Evolutionary conservation across 2,329 filamentous ascomycete genomes (phyloP).

Genomic region (Verticillium albo-atrum): DNA sequence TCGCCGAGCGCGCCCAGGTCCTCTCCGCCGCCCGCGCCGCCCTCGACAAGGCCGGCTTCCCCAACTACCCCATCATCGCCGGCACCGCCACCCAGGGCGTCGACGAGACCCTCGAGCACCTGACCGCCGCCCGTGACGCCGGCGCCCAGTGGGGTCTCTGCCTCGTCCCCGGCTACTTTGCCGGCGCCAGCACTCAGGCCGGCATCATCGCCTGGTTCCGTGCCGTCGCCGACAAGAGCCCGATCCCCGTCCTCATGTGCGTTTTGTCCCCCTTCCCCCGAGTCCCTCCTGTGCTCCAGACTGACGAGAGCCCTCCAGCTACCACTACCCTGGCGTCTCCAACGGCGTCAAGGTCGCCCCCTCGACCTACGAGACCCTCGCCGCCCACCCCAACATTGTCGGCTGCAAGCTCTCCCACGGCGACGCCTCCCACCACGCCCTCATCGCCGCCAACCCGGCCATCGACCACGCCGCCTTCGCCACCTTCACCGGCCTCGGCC

Average conservation of each 20-base stretch:
- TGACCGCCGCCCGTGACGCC: conserved; percentile 48
- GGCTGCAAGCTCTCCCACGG: conserved; percentile 67
- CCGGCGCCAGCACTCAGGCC: conserved; percentile 46
- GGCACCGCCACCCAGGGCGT: conserved; percentile 59
- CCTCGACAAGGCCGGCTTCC: conserved; percentile 50
- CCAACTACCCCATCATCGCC: conserved; percentile 55
- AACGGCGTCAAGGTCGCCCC: conserved; percentile 59
- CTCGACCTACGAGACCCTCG: conserved; percentile 50
- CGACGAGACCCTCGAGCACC: conserved; percentile 54
- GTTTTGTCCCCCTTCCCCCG: too few relatives aligned
- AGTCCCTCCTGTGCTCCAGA: not conserved
- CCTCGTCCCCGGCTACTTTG: conserved; percentile 58
- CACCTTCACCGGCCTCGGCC: conserved; percentile 61
- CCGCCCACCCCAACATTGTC: conserved; percentile 62
- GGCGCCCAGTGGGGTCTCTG: conserved; percentile 56
- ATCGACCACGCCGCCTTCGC: conserved; percentile 57
- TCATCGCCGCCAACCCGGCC: conserved; percentile 53
- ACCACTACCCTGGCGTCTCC: conserved; percentile 63
- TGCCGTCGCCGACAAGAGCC: conserved; percentile 52
- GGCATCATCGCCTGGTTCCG: conserved; percentile 55
- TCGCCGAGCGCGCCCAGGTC: conserved; percentile 50
- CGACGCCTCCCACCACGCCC: conserved; percentile 59
- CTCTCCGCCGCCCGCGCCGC: conserved; percentile 51
- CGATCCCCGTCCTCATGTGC: conserved; percentile 56
- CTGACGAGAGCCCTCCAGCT: conserved; percentile 40